These are phyloP conservation scores for Babesia divergens DNA, from an alignment of 169 alveolate genomes.

Conservation along the genomic window DNA sequence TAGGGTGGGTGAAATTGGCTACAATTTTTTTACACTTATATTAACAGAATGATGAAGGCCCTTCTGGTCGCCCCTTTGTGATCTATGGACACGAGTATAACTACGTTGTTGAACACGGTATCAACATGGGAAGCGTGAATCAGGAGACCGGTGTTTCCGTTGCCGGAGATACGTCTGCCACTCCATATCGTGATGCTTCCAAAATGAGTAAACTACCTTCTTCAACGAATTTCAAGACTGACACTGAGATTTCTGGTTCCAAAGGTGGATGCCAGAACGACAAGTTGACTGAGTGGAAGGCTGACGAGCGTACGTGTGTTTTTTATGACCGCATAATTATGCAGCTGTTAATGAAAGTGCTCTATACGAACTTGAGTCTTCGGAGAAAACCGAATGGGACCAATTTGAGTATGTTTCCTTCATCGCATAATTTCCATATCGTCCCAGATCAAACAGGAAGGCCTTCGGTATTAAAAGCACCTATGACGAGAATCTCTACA, in stretches of 20 bases:
- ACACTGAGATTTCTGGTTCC: slow-evolving; percentile 44
- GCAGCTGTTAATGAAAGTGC: slow-evolving; percentile 42
- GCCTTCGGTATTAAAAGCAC: slow-evolving; percentile 51
- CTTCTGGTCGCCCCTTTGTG: not conserved
- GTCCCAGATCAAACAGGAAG: slow-evolving; percentile 32
- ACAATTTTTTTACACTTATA: not conserved
- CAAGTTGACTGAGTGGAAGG: slow-evolving; percentile 42
- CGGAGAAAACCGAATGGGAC: slow-evolving; percentile 45
- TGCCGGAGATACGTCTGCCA: not conserved
- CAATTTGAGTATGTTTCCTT: slow-evolving; percentile 43
- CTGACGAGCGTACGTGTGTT: slow-evolving; percentile 32
- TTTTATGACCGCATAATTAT: not conserved
- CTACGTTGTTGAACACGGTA: slow-evolving; percentile 26
- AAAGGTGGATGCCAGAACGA: slow-evolving; percentile 5
- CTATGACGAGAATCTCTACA: slow-evolving; percentile 73
- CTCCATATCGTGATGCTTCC: not conserved
- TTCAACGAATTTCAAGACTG: slow-evolving; percentile 44
- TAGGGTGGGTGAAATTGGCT: not conserved
- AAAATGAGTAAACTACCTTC: not conserved
- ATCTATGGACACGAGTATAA: slow-evolving; percentile 42
- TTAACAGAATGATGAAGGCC: slow-evolving; percentile 1
- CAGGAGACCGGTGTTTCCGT: not conserved
- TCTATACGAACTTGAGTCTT: slow-evolving; percentile 20
- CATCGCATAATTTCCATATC: too few species aligned
- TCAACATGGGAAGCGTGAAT: not conserved